Evolutionary conservation across 106 monocot genomes (phyloP).

Genomic region (Dactylorhiza incarnata): DNA sequence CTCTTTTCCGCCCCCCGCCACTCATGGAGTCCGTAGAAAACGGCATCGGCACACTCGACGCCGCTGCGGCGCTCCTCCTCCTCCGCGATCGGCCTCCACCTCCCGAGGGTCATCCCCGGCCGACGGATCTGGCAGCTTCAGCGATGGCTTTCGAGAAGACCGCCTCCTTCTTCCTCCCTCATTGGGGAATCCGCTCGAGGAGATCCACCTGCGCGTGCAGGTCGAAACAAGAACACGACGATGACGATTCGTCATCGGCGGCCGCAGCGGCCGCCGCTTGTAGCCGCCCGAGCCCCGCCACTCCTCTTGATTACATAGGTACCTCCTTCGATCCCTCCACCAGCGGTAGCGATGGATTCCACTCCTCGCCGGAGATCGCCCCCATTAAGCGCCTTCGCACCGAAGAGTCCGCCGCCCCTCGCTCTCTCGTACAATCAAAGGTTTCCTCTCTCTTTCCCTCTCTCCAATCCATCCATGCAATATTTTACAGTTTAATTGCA

Average conservation of each 20-base stretch:
- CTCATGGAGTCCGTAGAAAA: not conserved
- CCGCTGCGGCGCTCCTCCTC: conserved; percentile 3
- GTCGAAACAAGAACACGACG: not conserved
- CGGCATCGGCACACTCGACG: not conserved
- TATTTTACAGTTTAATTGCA: too few species aligned
- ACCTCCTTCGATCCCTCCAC: not conserved
- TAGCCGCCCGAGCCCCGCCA: conserved; percentile 1
- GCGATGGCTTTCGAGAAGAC: not conserved
- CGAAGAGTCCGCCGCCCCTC: not conserved
- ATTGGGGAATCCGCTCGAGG: conserved; percentile 4
- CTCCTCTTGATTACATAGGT: not conserved
- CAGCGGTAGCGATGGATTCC: not conserved
- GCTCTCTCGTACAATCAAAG: not conserved
- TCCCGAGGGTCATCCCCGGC: too few species aligned
- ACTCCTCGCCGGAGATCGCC: not conserved
- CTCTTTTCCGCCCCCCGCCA: not conserved
- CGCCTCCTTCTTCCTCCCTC: not conserved
- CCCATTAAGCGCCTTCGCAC: not conserved
- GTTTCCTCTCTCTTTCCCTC: not conserved
- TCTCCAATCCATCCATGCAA: not conserved
- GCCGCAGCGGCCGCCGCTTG: not conserved
- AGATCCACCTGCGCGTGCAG: not conserved
- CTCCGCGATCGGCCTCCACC: not conserved
- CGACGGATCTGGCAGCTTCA: not conserved
- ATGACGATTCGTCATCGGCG: not conserved